Base-by-base conservation (phyloP, 176 grass and related monocot species). In the Poa annua region DNA sequence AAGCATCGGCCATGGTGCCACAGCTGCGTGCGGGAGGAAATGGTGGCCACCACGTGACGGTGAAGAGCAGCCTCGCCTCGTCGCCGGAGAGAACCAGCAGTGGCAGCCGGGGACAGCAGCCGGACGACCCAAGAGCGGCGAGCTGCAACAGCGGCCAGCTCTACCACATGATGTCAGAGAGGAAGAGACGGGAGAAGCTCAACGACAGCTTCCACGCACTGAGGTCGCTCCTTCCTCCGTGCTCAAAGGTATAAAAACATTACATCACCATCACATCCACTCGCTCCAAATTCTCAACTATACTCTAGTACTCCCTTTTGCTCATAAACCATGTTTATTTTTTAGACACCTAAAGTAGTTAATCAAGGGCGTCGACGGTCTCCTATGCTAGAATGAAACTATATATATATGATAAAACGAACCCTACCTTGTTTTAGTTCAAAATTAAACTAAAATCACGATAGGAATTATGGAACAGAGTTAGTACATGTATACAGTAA, bases 101-200 rank as follows among this genome's bases (percentile, higher is more conserved):
- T 21, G 83, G 63, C 54, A 55, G 81, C 20, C 53, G 47, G 71
- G 80, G 81, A 60, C 82, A 60, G 51, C 81, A 71, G 80, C n/a
- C 52, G 44, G 63, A 84, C 35, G 71, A 49, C 12, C 42, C 39
- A 39, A 57, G 24, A 11, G 29, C 84, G 15, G 80, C 52, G 21
- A 71, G 7, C 81, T 8, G 49, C 81, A 84, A 70, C 53, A 83
- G 48, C 63, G 91, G 81, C 79, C 92, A 94, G 54, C 68, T 87
- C 57, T 85, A 94, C 76, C 96, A 99, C 83, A 84, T 96, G 85
- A 96, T 99, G 66, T 99, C 96, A 2, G 96, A 99, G 77, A 92
- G 96, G 57, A 86, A 85, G 86, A 89, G 96, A 45, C 66, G 96
- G 21, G 96, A 92, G 83, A 99, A 96, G 82, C 89, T 99, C 61